Percentiles rank a stretch among this genome's conserved stretches.
Conservation (phyloP, 2,329 filamentous ascomycete genomes). For the Phoma sp. region DNA sequence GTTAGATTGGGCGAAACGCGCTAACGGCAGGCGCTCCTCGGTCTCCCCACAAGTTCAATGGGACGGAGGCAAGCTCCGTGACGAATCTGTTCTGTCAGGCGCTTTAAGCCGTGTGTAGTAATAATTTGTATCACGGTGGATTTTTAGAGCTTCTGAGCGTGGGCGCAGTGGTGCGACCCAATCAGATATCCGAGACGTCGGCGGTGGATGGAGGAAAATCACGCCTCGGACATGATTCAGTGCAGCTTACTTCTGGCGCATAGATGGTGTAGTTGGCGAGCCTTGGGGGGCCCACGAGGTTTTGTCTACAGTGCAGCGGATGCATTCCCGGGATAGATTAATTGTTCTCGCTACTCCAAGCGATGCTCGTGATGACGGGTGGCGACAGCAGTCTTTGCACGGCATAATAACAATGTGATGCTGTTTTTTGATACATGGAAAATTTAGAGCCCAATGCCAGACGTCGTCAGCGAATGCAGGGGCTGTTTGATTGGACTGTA, state of each 20-base stretch:
- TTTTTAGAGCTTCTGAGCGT: not conserved
- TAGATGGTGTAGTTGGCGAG: slow-evolving; percentile 19
- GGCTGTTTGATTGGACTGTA: slow-evolving; percentile 2
- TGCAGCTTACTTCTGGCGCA: not conserved
- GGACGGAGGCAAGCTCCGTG: slow-evolving; percentile 3
- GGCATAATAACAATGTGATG: not conserved
- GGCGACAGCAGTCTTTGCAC: not conserved
- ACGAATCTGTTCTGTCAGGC: not conserved
- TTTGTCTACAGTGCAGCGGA: slow-evolving; percentile 16
- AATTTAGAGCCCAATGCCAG: not conserved
- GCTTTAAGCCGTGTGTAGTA: not conserved
- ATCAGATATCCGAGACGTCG: too few relatives aligned
- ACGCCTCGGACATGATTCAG: too few relatives aligned
- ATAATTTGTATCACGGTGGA: not conserved
- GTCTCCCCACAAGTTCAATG: not conserved
- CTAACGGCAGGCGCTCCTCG: slow-evolving; percentile 22
- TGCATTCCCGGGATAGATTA: slow-evolving; percentile 27
- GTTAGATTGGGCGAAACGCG: slow-evolving; percentile 42
- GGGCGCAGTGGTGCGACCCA: too few relatives aligned
- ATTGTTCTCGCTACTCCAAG: slow-evolving; percentile 4
- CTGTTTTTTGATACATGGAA: slow-evolving; percentile 11
- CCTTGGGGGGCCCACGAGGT: slow-evolving; percentile 28
- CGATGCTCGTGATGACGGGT: not conserved
- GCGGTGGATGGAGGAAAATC: too few relatives aligned
- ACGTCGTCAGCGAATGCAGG: slow-evolving; percentile 1